These are phyloP conservation scores for Penstemon barbatus DNA, from an alignment of 257 asterid species.

Conservation along the genomic window DNA sequence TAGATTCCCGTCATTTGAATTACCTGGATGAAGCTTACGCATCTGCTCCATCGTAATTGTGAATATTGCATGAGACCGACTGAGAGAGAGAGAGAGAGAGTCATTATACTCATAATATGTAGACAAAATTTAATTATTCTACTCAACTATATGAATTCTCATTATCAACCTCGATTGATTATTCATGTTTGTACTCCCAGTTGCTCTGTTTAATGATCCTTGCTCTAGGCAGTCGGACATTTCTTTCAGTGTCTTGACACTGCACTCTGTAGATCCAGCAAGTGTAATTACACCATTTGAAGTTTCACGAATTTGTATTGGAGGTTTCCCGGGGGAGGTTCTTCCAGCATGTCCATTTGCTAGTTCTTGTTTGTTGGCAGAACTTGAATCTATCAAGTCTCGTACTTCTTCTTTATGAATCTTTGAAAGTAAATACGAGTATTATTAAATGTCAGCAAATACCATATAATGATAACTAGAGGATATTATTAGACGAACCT, in stretches of 20 bases:
- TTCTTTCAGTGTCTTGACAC: slow-evolving; percentile 83
- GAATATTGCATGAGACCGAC: slow-evolving; percentile 99
- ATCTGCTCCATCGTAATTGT: slow-evolving; percentile 98
- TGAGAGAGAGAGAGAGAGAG: slow-evolving; percentile 32
- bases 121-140: background rate
- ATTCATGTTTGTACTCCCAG: slow-evolving; percentile 99
- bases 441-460: slow-evolving; percentile 11
- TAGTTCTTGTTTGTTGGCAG: slow-evolving; percentile 57
- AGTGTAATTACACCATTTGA: slow-evolving; percentile 94
- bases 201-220: slow-evolving; percentile 92
- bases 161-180: slow-evolving; percentile 78
- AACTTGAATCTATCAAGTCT: slow-evolving; percentile 74
- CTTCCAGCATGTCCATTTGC: slow-evolving; percentile 75
- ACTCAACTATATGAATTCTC: background rate
- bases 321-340: slow-evolving; percentile 73
- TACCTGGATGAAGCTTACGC: slow-evolving; percentile 56
- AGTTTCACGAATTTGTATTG: slow-evolving; percentile 97
- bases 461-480: background rate
- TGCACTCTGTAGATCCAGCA: slow-evolving; percentile 94
- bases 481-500: slow-evolving; percentile 47
- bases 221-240: slow-evolving; percentile 95
- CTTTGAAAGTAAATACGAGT: slow-evolving; percentile 40
- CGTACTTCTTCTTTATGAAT: slow-evolving; percentile 98
- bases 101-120: slow-evolving; percentile 1
- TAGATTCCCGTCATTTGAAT: slow-evolving; percentile 45